phyloP scores from a whole-genome alignment of 2,329 filamentous ascomycete species.

The Claviceps spartinae region DNA sequence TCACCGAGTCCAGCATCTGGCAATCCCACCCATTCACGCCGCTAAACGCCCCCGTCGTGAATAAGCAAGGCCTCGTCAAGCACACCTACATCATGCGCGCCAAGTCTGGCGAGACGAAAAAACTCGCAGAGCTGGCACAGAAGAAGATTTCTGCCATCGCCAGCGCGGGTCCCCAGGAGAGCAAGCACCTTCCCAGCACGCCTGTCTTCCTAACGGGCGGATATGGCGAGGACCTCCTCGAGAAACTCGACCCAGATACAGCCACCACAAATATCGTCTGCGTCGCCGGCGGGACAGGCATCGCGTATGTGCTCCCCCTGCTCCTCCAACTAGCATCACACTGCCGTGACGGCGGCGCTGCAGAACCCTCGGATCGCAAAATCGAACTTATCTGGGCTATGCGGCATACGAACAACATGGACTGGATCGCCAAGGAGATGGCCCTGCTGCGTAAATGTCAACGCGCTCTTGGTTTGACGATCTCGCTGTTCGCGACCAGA shows the following conservation, averaged over 20 bases:
- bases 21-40: constrained; percentile 62
- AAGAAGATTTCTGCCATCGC: constrained; percentile 18
- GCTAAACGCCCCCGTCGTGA: constrained; percentile 34
- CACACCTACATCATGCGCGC: constrained; percentile 46
- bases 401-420: constrained; percentile 36
- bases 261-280: constrained; percentile 22
- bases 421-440: constrained; percentile 47
- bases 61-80: constrained; percentile 23
- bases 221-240: constrained; percentile 41
- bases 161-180: constrained; percentile 6
- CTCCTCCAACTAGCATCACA: constrained; percentile 19
- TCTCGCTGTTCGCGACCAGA: constrained; percentile 47
- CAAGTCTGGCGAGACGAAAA: constrained; percentile 45
- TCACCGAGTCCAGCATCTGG: constrained; percentile 53
- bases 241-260: constrained; percentile 24
- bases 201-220: constrained; percentile 48
- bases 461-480: constrained; percentile 29
- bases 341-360: constrained; percentile 28
- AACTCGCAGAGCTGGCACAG: constrained; percentile 32
- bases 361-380: constrained; percentile 28
- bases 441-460: constrained; percentile 27
- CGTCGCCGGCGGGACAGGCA: constrained; percentile 27
- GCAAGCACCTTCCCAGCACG: constrained; percentile 22
- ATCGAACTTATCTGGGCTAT: constrained; percentile 55
- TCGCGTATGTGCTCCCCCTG: constrained; percentile 25